Evolutionary conservation across 768 basidiomycete genomes (phyloP), one percentile per base, ranked within the genome.

Genomic region (Coprinellus micaceus): DNA sequence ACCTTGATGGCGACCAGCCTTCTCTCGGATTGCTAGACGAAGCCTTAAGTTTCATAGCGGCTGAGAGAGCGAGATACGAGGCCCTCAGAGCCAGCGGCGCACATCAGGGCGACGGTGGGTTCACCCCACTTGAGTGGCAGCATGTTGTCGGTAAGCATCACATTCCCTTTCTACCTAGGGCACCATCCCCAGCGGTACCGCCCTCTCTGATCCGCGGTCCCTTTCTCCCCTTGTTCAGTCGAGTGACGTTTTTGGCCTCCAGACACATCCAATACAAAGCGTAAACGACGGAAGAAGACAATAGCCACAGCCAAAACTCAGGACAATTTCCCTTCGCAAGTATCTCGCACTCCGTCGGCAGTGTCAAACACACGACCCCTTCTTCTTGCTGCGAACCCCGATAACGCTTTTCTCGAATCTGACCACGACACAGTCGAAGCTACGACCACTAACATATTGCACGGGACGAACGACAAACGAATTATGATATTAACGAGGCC

Each of bases 11-110:
- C 2, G 74, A 76, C 21, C 76, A 81, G 45, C 89, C 90, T 0
- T 89, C 86, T 2, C 70, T 92, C 13, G 90, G 90, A 0, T 80
- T 82, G 52, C 77, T 92, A 15, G 88, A 88, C 56, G 83, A 84
- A 57, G 88, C 86, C 0, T 75, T 92, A 13, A 81, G 80, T n/a
- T 92, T 90, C 58, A 77, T 91, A 49, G 86, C 85, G 41, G 82
- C 82, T 10, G 89, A 91, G 66, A 77, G 87, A 53, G 82, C 81
- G 33, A 76, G 78, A 58, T 76, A 82, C 60, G 78, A 74, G 43
- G 85, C 83, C n/a, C 67, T 69, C 40, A 73, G 73, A 36, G 75
- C 71, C 44, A 59, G 71, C 22, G 73, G 66, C 9, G 64, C 67
- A 0, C 66, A 56, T 21, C 60, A 54, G 44, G 64, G 56, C 51